Evolutionary conservation across 257 asterid genomes (phyloP).

Genomic region (Apocynum venetum): DNA sequence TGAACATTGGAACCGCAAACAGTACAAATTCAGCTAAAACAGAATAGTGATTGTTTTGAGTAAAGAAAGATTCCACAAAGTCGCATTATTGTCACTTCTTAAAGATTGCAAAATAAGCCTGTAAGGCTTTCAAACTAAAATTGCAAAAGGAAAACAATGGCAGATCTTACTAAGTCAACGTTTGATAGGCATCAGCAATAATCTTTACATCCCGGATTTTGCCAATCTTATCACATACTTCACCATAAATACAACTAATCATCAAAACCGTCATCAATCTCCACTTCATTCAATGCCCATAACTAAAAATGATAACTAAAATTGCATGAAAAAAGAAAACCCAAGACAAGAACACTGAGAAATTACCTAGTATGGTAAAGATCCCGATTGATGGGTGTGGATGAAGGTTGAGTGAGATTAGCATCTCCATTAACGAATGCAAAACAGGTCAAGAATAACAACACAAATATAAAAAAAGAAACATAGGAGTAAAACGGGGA

Average conservation of each 20-base stretch:
- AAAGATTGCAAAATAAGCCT: not conserved
- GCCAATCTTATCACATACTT: not conserved
- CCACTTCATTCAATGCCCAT: not conserved
- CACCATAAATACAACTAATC: not conserved
- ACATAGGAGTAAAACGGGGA: not conserved
- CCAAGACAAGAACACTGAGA: not conserved
- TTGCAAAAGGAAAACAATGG: not conserved
- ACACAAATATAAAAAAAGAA: not conserved
- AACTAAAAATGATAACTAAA: conserved; percentile 13
- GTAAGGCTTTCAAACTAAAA: not conserved
- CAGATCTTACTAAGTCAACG: not conserved
- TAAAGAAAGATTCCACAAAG: not conserved
- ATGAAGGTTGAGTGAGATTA: conserved; percentile 30
- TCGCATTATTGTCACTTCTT: not conserved
- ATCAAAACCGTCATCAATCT: not conserved
- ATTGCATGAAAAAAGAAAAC: not conserved
- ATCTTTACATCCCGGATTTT: not conserved
- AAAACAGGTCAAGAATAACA: conserved; percentile 19
- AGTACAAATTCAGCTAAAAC: conserved; percentile 1
- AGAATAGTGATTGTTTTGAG: not conserved
- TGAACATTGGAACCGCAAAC: not conserved
- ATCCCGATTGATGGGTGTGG: conserved; percentile 82
- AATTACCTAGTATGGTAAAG: conserved; percentile 81
- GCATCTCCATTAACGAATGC: conserved; percentile 39
- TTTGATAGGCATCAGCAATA: not conserved